A percentile compares a stretch with the other conserved stretches of the same genome.
Evolutionary conservation across 768 basidiomycete species (phyloP).

Genomic region (Suillus spraguei): DNA sequence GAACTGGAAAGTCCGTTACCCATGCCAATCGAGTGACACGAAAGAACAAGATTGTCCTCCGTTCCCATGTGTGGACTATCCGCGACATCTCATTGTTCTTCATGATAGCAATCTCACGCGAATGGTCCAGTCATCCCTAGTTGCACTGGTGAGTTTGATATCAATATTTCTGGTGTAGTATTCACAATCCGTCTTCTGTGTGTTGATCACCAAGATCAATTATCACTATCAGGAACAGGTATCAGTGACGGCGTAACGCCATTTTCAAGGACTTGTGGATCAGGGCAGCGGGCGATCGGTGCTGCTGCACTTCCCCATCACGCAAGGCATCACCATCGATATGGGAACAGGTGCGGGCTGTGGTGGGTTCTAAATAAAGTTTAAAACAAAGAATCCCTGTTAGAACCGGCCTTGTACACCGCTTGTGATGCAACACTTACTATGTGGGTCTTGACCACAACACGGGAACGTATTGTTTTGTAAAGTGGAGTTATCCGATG

Average conservation of each 20-base stretch:
- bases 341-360: neutral
- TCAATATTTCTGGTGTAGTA: neutral
- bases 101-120: neutral
- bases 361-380: neutral
- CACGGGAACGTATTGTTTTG: neutral
- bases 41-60: neutral
- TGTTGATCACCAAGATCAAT: neutral
- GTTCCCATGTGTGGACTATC: neutral
- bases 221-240: neutral
- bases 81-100: slow-evolving; percentile 1
- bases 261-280: neutral
- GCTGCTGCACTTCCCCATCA: neutral
- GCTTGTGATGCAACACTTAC: neutral
- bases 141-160: neutral
- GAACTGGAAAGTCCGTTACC: neutral
- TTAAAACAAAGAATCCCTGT: neutral
- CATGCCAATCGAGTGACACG: neutral
- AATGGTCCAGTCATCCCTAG: neutral
- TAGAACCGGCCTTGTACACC: neutral
- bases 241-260: neutral
- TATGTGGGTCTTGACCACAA: neutral
- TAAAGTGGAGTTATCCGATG: neutral
- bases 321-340: neutral
- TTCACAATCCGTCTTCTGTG: neutral
- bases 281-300: neutral